A percentile compares a stretch with the other conserved stretches of the same genome.
Evolutionary conservation across 2,329 filamentous ascomycete species (phyloP).

Genomic region (Tolypocladium paradoxum): DNA sequence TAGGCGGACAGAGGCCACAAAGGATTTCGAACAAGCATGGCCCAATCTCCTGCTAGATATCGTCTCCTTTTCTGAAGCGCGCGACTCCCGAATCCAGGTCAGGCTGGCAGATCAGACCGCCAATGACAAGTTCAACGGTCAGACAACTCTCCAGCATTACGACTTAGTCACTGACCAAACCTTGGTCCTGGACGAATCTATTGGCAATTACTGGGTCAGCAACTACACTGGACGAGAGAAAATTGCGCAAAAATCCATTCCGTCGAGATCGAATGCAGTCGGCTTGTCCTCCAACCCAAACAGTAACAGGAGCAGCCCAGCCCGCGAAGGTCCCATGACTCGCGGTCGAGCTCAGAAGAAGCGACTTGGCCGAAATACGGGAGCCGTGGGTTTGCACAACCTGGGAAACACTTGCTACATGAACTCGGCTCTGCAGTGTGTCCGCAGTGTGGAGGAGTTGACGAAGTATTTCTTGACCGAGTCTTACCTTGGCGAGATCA

Average conservation of each 20-base stretch:
- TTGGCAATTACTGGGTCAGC: conserved; percentile 49
- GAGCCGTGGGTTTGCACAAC: conserved; percentile 77
- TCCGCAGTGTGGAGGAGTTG: conserved; percentile 86
- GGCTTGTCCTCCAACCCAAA: conserved; percentile 16
- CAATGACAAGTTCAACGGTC: conserved; percentile 70
- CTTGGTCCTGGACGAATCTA: conserved; percentile 74
- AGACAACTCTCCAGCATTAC: conserved; percentile 50
- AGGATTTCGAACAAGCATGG: conserved; percentile 23
- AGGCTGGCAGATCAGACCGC: conserved; percentile 51
- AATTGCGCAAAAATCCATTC: conserved; percentile 24
- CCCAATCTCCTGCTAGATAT: conserved; percentile 33
- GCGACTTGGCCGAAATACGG: conserved; percentile 58
- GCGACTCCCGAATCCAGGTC: conserved; percentile 13
- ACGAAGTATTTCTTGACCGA: conserved; percentile 79
- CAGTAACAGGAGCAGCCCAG: conserved; percentile 61
- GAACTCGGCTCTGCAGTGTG: conserved; percentile 93
- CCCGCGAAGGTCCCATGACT: conserved; percentile 49
- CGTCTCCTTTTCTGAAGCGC: conserved; percentile 39
- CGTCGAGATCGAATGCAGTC: conserved; percentile 16
- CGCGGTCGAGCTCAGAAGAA: conserved; percentile 62
- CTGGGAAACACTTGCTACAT: conserved; percentile 98
- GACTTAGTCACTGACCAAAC: conserved; percentile 63
- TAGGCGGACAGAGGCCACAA: conserved; percentile 12
- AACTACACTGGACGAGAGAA: conserved; percentile 28
- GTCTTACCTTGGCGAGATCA: conserved; percentile 70